Conservation (phyloP, 805 yeast genomes). For the Maudiozyma serrabonitensis region DNA sequence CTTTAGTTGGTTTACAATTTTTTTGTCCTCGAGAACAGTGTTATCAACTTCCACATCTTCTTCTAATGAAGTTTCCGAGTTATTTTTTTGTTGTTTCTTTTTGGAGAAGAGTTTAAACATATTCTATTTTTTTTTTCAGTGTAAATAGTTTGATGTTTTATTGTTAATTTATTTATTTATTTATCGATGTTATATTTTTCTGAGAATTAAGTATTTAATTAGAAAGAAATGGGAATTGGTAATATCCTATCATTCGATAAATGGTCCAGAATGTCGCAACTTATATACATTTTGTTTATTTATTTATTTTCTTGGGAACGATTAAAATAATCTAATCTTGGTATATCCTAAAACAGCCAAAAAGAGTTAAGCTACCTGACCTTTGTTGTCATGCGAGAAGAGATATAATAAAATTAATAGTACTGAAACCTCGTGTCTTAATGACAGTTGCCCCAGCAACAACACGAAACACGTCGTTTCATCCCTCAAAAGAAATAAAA, state of each 20-base stretch:
- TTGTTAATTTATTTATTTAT: no score
- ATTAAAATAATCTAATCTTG: no score
- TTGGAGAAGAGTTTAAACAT: background rate
- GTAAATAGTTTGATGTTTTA: background rate
- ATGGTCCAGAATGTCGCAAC: no score
- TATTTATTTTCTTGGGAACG: no score
- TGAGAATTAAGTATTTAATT: no score
- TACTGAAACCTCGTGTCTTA: background rate
- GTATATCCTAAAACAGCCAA: no score
- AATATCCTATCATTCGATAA: no score
- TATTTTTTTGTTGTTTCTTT: background rate
- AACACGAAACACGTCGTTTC: background rate
- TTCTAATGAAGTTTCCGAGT: background rate
- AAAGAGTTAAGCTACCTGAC: no score
- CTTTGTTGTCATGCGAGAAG: background rate
- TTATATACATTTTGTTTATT: no score
- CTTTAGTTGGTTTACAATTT: background rate
- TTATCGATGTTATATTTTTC: no score
- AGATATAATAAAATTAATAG: background rate
- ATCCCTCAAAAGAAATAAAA: background rate
- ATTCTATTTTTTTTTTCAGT: background rate
- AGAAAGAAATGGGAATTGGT: no score
- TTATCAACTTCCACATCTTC: background rate
- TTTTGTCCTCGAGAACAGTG: background rate
- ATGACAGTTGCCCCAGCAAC: background rate